Conservation (phyloP, 164 flowering plant genomes). For the Nelumbo lutea region DNA sequence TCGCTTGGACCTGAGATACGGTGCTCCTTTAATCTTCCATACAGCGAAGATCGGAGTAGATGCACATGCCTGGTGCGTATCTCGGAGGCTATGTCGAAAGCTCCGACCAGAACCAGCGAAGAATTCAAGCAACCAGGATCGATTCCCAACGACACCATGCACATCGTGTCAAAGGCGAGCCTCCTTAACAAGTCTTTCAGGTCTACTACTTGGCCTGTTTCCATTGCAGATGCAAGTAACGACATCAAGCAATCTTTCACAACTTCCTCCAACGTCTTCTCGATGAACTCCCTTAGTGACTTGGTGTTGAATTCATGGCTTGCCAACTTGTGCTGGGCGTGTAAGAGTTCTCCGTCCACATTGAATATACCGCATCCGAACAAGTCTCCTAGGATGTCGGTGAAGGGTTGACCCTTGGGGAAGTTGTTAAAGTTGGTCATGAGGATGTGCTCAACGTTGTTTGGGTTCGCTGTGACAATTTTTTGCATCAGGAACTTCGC, state of each 20-base stretch:
- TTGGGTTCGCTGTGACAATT: conserved; percentile 19
- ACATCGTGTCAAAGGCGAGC: conserved; percentile 16
- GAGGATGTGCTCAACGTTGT: conserved; percentile 24
- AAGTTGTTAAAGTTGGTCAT: conserved; percentile 21
- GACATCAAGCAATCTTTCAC: conserved; percentile 15
- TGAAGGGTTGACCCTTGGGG: conserved; percentile 23
- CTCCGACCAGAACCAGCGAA: no score
- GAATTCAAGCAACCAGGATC: no score
- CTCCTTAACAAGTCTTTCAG: conserved; percentile 23
- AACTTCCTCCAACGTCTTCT: conserved; percentile 19
- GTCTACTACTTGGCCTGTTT: conserved; percentile 4
- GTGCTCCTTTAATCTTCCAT: conserved; percentile 16
- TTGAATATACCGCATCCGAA: conserved; percentile 23
- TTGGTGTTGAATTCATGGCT: no score
- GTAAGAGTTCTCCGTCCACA: background rate
- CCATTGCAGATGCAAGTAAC: no score
- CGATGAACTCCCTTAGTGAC: no score
- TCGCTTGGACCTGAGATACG: conserved; percentile 15
- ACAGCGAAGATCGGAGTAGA: conserved; percentile 21
- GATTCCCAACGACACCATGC: no score
- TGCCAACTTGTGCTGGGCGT: background rate
- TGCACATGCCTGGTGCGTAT: conserved; percentile 7
- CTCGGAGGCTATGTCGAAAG: no score
- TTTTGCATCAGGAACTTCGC: background rate
- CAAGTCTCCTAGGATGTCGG: conserved; percentile 21